These are phyloP conservation scores for Scleroderma bovista DNA, from an alignment of 768 basidiomycete genomes.

Conservation along the genomic window DNA sequence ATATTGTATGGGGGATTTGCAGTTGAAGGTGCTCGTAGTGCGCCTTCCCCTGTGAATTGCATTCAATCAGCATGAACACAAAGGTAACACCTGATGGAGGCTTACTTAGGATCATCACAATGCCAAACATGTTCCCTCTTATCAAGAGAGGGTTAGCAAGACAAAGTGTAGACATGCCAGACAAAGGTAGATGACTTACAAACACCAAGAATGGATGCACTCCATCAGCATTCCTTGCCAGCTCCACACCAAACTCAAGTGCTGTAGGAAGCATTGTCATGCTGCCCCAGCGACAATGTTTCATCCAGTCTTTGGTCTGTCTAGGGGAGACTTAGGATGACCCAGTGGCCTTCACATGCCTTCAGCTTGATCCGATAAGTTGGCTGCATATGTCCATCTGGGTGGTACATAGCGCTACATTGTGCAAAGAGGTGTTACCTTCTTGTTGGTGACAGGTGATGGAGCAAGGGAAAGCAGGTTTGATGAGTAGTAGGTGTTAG, in stretches of 20 bases:
- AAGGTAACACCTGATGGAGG: neutral
- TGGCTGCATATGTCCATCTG: too few relatives aligned
- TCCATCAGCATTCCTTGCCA: constrained; percentile 78
- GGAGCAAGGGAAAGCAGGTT: too few relatives aligned
- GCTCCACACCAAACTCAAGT: constrained; percentile 73
- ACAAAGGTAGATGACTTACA: constrained; percentile 35
- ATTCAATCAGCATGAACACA: too few relatives aligned
- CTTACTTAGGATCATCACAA: constrained; percentile 60
- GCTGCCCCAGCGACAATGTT: too few relatives aligned
- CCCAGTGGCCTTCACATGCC: too few relatives aligned
- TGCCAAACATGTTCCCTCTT: constrained; percentile 62
- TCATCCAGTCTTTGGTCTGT: too few relatives aligned
- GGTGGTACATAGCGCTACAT: too few relatives aligned
- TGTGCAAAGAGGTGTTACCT: too few relatives aligned
- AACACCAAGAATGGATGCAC: constrained; percentile 75
- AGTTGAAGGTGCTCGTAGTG: constrained; percentile 54
- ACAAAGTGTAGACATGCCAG: neutral
- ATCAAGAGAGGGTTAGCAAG: constrained; percentile 1
- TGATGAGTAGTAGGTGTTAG: too few relatives aligned
- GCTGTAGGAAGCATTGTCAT: constrained; percentile 70
- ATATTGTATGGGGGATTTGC: constrained; percentile 73
- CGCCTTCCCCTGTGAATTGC: constrained; percentile 64
- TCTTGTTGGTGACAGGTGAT: too few relatives aligned
- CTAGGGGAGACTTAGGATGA: too few relatives aligned
- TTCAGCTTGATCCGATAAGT: too few relatives aligned